Base-by-base conservation (phyloP, 1,139 yeast genomes). In the Candida glucosophila region DNA sequence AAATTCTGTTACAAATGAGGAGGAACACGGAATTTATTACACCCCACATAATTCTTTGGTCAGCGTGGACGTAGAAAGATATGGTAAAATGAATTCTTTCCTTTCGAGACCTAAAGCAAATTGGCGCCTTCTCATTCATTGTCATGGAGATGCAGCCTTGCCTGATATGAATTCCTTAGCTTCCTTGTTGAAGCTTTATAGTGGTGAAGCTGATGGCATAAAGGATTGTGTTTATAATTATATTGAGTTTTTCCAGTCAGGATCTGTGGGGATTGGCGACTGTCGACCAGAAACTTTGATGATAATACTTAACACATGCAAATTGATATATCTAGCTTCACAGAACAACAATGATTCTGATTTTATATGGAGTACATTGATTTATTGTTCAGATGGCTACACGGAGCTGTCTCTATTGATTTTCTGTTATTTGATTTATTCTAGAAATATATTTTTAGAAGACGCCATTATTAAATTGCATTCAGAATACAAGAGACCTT, bases 341-440 rank as follows among this genome's bases (percentile, higher is more conserved):
- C 46, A 55, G 0, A 41, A 52, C 12, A 52, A 63, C 20, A 35
- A 49, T 2, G 25, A 34, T 7, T 43, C 44, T 10, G 32, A 43
- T 1, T 42, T 40, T 19, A 37, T 36, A 17, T 27, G 29, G 16
- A 30, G 67, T 4, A 46, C 66, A 2, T 49, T 88, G 34, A 59
- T 86, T 10, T 79, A 77, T 46, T 86, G 95, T 45, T 72, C 82
- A 4, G 96, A 88, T 54, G 97, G 97, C 0, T 88, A 86, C 50
- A 85, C 96, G 0, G 96, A 88, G 46, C 80, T 88, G 33, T 77
- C 95, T 4, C 61, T 88, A 15, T 54, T 88, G 24, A 71, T 76
- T 1, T 56, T 85, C 22, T 73, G 86, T 34, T 86, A 72, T 44
- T 40, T 81, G 30, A 78, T 88, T 35, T 88, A 79, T 49, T 52